phyloP scores from a whole-genome alignment of 257 asterid genomes.

The Capsicum rhomboideum region DNA sequence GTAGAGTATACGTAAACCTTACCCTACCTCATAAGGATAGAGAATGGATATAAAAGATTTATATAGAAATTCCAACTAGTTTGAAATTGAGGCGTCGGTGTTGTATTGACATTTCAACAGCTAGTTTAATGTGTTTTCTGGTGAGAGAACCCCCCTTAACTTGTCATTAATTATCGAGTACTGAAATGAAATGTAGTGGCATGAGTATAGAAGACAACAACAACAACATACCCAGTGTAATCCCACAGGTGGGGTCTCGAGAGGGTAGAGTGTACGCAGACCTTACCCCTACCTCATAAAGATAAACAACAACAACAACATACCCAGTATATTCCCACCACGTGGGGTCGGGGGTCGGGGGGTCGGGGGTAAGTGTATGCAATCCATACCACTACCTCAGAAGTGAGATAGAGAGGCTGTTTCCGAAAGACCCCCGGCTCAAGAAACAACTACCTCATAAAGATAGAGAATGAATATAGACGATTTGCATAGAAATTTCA shows the following conservation, averaged over 20 bases:
- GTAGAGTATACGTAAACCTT: background rate
- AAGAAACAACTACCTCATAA: background rate
- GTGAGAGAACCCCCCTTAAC: background rate
- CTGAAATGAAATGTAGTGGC: background rate
- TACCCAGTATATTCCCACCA: too few relatives aligned
- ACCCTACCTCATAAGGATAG: background rate
- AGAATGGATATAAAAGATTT: background rate
- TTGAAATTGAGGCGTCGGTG: background rate
- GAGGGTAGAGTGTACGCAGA: too few relatives aligned
- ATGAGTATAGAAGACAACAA: background rate
- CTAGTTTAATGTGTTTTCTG: background rate
- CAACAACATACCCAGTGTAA: too few relatives aligned
- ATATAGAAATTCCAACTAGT: background rate
- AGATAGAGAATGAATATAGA: background rate
- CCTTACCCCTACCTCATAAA: background rate
- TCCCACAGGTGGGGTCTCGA: too few relatives aligned
- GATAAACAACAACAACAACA: too few relatives aligned
- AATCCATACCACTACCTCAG: too few relatives aligned
- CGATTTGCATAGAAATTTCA: background rate
- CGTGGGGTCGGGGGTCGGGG: too few relatives aligned
- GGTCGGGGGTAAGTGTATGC: too few relatives aligned
- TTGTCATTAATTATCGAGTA: background rate
- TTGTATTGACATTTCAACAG: background rate
- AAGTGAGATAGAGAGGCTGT: too few relatives aligned
- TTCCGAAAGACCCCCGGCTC: too few relatives aligned